Evolutionary conservation across 1,284 basidiomycete species (phyloP).

Genomic region (Macrocystidia cucumis): DNA sequence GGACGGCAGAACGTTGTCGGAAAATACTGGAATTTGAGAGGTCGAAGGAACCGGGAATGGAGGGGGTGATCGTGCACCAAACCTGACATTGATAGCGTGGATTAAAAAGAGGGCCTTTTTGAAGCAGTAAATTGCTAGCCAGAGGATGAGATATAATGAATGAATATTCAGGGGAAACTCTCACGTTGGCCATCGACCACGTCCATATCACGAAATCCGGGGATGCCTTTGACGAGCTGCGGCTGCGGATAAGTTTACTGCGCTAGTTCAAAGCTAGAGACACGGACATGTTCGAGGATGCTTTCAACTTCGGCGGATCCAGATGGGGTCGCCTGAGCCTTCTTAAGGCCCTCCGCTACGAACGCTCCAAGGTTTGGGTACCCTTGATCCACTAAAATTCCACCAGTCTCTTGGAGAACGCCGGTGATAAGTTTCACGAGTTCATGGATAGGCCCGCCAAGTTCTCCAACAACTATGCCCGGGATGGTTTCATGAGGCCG

Average conservation of each 20-base stretch:
- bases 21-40: constrained; percentile 61
- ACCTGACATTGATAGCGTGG: constrained; percentile 59
- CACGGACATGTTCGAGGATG: constrained; percentile 54
- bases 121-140: constrained; percentile 73
- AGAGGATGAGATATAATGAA: constrained; percentile 2
- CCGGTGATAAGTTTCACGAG: constrained; percentile 59
- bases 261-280: constrained; percentile 1
- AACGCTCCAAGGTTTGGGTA: constrained; percentile 71
- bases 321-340: constrained; percentile 35
- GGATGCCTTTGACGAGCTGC: constrained; percentile 67
- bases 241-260: constrained; percentile 10
- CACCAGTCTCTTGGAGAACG: constrained; percentile 69
- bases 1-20: constrained; percentile 85
- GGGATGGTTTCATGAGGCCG: constrained; percentile 60
- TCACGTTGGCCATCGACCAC: constrained; percentile 54
- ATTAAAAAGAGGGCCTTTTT: constrained; percentile 86
- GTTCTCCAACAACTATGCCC: constrained; percentile 68
- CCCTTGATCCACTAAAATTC: constrained; percentile 48
- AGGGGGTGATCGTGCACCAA: constrained; percentile 39
- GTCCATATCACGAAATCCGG: constrained; percentile 71
- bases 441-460: constrained; percentile 69
- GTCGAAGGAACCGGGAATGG: constrained; percentile 60
- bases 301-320: constrained; percentile 39
- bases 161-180: constrained; percentile 17
- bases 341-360: constrained; percentile 56